Percentiles rank a stretch among this genome's conserved stretches.
Conservation (phyloP, 768 basidiomycete species). For the Rickenella mellea region DNA sequence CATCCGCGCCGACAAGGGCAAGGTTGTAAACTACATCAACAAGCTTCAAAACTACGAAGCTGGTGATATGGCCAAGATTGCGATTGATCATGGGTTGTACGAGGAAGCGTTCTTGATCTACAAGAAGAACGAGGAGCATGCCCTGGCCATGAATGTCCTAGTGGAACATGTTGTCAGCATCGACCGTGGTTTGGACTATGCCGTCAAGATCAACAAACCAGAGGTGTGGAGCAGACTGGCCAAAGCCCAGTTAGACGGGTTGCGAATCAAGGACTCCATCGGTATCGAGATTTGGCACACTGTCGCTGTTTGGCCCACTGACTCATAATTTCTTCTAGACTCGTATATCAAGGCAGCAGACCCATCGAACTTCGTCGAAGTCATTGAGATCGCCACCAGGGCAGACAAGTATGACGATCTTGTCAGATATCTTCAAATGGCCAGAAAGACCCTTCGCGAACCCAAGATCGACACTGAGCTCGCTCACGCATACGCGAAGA, state of each 20-base stretch:
- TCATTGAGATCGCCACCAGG: constrained; percentile 90
- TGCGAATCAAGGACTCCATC: constrained; percentile 96
- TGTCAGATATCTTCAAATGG: constrained; percentile 97
- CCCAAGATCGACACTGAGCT: constrained; percentile 97
- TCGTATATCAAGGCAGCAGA: constrained; percentile 98
- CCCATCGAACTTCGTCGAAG: constrained; percentile 86
- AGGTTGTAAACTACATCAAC: constrained; percentile 97
- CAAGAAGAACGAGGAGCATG: constrained; percentile 95
- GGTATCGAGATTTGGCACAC: constrained; percentile 32
- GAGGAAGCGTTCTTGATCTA: constrained; percentile 97
- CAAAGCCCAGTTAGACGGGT: constrained; percentile 97
- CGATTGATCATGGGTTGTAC: constrained; percentile 88
- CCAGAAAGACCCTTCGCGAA: constrained; percentile 91
- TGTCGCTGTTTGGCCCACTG: constrained; percentile 1
- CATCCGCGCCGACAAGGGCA: constrained; percentile 95
- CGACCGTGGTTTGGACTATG: constrained; percentile 92
- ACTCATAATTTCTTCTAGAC: constrained; percentile 33
- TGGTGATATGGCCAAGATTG: constrained; percentile 92
- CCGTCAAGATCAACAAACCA: constrained; percentile 91
- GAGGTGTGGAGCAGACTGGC: constrained; percentile 96
- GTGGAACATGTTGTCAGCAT: constrained; percentile 98
- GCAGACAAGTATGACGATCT: constrained; percentile 90
- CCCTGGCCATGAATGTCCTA: constrained; percentile 91
- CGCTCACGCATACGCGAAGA: constrained; percentile 95
- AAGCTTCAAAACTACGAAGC: constrained; percentile 93